Evolutionary conservation across 129 eudicot genomes (phyloP).

Genomic region (Mikania micrantha): DNA sequence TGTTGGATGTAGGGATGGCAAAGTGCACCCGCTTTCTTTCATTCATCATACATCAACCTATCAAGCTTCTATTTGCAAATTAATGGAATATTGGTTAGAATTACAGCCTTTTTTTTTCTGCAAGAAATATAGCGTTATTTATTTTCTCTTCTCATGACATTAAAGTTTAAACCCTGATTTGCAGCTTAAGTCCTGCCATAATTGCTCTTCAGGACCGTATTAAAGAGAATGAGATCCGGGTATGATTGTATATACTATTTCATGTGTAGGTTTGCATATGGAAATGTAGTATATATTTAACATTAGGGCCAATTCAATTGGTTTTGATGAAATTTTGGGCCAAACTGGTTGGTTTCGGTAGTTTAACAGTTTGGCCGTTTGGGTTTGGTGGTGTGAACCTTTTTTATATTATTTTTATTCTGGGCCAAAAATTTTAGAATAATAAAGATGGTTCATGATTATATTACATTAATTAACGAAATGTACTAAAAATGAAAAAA

Average conservation of each 20-base stretch:
- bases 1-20: conserved; percentile 61
- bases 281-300: neutral
- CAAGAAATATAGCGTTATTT: neutral
- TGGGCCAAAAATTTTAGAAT: too few relatives aligned
- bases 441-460: too few relatives aligned
- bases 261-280: conserved; percentile 3
- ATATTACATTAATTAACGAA: too few relatives aligned
- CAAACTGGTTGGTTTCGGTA: too few relatives aligned
- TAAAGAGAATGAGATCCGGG: conserved; percentile 89
- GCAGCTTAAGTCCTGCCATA: conserved; percentile 94
- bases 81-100: conserved; percentile 92
- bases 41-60: conserved; percentile 95
- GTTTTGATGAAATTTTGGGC: too few relatives aligned
- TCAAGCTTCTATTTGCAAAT: conserved; percentile 97
- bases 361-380: too few relatives aligned
- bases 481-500: too few relatives aligned
- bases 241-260: conserved; percentile 21
- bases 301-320: too few relatives aligned
- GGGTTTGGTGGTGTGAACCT: too few relatives aligned
- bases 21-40: conserved; percentile 85
- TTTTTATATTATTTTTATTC: too few relatives aligned
- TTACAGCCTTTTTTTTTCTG: neutral
- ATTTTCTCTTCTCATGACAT: neutral
- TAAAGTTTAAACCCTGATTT: conserved; percentile 15
- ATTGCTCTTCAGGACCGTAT: conserved; percentile 73